Percentiles rank a stretch among this genome's conserved stretches.
These are phyloP conservation scores for Boletus pseudo-olivaceus DNA, from an alignment of 768 basidiomycete genomes.

Conservation along the genomic window DNA sequence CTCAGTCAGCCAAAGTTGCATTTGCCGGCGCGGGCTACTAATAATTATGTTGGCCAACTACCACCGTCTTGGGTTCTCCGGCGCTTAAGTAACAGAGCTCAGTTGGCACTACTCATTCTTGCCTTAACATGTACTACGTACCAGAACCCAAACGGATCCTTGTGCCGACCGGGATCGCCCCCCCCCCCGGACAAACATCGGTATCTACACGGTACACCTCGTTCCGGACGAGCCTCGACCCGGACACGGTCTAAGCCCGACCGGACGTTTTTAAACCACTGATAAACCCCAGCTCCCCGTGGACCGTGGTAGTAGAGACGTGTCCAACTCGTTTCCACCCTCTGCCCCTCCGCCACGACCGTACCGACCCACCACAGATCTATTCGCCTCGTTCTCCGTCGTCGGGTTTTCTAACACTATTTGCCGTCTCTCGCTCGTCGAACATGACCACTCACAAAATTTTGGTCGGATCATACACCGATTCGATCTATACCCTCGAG, in stretches of 20 bases:
- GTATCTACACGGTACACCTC: not conserved
- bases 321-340: not conserved
- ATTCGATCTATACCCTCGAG: conserved; percentile 56
- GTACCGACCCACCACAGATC: too few relatives aligned
- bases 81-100: too few relatives aligned
- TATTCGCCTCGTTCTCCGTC: too few relatives aligned
- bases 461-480: conserved; percentile 62
- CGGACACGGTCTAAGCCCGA: not conserved
- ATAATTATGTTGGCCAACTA: too few relatives aligned
- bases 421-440: not conserved
- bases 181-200: not conserved
- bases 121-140: too few relatives aligned
- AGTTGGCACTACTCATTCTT: too few relatives aligned
- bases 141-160: too few relatives aligned
- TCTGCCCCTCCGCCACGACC: not conserved
- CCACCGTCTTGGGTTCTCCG: too few relatives aligned
- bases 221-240: not conserved
- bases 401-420: not conserved
- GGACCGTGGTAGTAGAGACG: not conserved
- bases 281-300: not conserved
- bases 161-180: too few relatives aligned
- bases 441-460: conserved; percentile 36
- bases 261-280: not conserved
- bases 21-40: too few relatives aligned
- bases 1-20: too few relatives aligned